Base-by-base conservation (phyloP, 139 green algal genomes). In the Chara braunii region DNA sequence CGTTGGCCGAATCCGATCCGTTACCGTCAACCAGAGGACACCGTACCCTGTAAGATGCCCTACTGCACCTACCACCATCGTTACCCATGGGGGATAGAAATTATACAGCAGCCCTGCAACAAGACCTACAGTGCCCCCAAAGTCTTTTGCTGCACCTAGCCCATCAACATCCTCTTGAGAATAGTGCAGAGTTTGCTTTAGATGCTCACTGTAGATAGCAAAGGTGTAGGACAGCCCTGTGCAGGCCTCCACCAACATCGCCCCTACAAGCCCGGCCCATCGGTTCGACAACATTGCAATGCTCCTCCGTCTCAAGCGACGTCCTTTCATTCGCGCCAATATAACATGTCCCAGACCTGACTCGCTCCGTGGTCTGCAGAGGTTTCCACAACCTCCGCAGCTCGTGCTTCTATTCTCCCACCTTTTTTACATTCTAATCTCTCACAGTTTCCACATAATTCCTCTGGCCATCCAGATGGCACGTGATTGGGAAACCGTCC, bases 121-220 rank as follows among this genome's bases (percentile, higher is more conserved):
- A 23, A 75, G 61, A 23, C 67, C 67, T 22, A 72, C 40, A 12
- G 68, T 72, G 22, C 67, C 67, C 2, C 67, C 67, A 22, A 75
- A 64, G 14, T 75, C 59, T n/a, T 72, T 72, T 9, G 43, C 32
- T 23, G 64, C 58, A 26, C 67, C 67, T 30, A 75, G 12, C 23
- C 29, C 36, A 34, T 75, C 67, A 29, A 60, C 43, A 3, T 64
- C n/a, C 23, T 52, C 12, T 23, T 75, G 67, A 12, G 31, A 64
- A 40, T 59, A 56, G 11, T 60, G 12, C 34, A 75, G 56, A 11
- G 11, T 18, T n/a, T 24, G 3, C 60, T 75, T 75, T 24, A 75
- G 35, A 9, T 65, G 44, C 18, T 43, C 58, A 22, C 58, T 71
- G 28, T 75, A 75, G 26, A 75, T 9, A n/a, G 67, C 60, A 42